These are phyloP conservation scores for Ilex paraguariensis DNA, from an alignment of 305 asterid species.

Conservation along the genomic window DNA sequence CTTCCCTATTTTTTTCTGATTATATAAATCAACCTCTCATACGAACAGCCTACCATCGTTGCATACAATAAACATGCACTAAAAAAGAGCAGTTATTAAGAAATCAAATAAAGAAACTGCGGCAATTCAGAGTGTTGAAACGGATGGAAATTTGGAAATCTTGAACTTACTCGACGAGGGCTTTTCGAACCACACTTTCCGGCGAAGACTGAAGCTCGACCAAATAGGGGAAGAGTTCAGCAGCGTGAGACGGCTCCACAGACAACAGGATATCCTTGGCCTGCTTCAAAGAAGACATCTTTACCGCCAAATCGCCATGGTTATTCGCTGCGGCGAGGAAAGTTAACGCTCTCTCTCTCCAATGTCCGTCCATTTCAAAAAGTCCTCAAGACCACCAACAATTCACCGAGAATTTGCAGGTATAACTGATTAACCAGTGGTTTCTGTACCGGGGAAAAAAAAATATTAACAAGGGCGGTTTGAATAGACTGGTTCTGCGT, in stretches of 20 bases:
- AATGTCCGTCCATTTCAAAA: conserved; percentile 47
- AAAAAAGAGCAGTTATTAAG: not conserved
- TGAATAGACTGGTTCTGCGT: too few species aligned
- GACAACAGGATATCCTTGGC: conserved; percentile 64
- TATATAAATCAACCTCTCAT: not conserved
- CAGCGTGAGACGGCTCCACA: conserved; percentile 63
- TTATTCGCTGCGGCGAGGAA: conserved; percentile 89
- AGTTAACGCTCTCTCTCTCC: conserved; percentile 81
- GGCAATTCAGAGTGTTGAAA: not conserved
- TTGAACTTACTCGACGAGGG: conserved; percentile 64
- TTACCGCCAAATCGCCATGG: conserved; percentile 88
- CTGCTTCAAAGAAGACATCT: conserved; percentile 83
- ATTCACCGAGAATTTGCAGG: too few species aligned
- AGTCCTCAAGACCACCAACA: not conserved
- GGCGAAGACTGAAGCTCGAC: conserved; percentile 87
- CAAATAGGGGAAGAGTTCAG: conserved; percentile 74
- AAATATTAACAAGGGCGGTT: too few species aligned
- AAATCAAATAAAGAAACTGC: too few species aligned
- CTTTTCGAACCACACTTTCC: conserved; percentile 73
- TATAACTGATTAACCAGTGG: too few species aligned
- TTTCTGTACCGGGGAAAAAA: too few species aligned
- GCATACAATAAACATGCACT: conserved; percentile 2
- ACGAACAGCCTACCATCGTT: not conserved
- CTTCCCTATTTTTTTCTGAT: too few species aligned
- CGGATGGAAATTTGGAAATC: not conserved